Base-by-base conservation (phyloP, 78 protist genomes). In the Dictyostelium purpureum region DNA sequence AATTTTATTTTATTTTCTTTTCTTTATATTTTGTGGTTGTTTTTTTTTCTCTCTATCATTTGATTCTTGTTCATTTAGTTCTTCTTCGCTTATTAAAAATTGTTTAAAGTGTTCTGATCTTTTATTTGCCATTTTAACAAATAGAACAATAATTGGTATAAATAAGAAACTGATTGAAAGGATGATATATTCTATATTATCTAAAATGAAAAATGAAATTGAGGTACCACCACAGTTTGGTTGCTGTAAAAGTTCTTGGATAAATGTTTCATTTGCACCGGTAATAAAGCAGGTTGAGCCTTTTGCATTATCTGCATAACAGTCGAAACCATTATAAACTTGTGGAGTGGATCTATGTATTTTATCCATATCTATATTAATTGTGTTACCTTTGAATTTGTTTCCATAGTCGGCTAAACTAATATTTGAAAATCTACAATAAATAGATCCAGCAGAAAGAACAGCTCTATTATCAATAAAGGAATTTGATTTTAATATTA, bases 191-290 rank as follows among this genome's bases (percentile, higher is more conserved):
- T 63, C 71, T 4, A 63, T 33, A 63, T 63, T 35, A 28, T 63
- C 71, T 4, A 63, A 63, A 18, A 63, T 14, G 71, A 63, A 63
- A 16, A 37, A 4, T 63, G 71, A 33, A 12, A 31, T 18, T 14
- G 71, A 63, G 26, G 31, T 31, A 63, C 71, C 71, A 4, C 45
- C 26, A 63, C 71, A 63, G 33, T 63, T 63, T 63, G 71, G 71
- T 28, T 63, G 31, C 38, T 26, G 31, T 63, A 63, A 18, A 2
- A 63, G 16, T 63, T 63, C 42, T 9, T 63, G 26, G 12, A 63
- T n/a, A 37, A 63, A 33, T 33, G 71, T 16, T 63, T 28, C 37
- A 33, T 63, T 63, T 28, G 71, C 18, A 31, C 71, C 71, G 11
- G 26, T 63, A 24, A 63, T 33, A 5, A 5, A 12, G 6, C 71